Base-by-base conservation (phyloP, 306 rosid species). In the Casuarina equisetifolia region DNA sequence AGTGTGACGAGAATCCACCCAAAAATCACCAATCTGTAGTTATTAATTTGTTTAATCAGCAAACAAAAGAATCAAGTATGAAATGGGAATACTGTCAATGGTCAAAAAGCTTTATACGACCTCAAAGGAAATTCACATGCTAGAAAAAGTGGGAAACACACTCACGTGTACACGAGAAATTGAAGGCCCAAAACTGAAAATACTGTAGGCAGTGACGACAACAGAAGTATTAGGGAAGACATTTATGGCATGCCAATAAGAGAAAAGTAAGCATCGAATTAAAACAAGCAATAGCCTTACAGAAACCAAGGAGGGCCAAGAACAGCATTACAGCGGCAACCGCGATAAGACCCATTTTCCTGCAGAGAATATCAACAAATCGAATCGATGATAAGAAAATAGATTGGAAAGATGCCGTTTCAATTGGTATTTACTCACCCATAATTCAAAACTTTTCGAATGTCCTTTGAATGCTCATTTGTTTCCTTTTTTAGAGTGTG, bases 111-210 rank as follows among this genome's bases (percentile, higher is more conserved):
- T 16, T 1, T 11, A 62, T 1, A 62, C 11, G 11, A 25, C 42
- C 7, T 54, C 20, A 16, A 52, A 36, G 3, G 9, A 13, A 39
- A 5, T 63, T 73, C 9, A 16, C 2, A 16, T 10, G 6, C 6
- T 4, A 73, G 9, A 9, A 9, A 46, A 12, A 2, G 15, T 42
- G 53, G 55, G 55, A 10, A 54, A 73, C 69, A 48, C 76, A 85
- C 97, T 88, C 86, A 94, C 98, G 67, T 80, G 85, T 90, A 86
- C 51, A 90, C 91, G 43, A 83, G 85, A 73, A 53, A 70, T 76
- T 76, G 86, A 81, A 88, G 51, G 43, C 95, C 97, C 46, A 88
- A 74, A 45, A 92, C 44, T 40, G 93, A 88, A 80, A 84, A 85
- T 11, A 89, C 97, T 94, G 93, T 82, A 76, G 52, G 19, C 67